These are phyloP conservation scores for Candida multigemmis DNA, from an alignment of 805 yeast genomes.

Conservation along the genomic window DNA sequence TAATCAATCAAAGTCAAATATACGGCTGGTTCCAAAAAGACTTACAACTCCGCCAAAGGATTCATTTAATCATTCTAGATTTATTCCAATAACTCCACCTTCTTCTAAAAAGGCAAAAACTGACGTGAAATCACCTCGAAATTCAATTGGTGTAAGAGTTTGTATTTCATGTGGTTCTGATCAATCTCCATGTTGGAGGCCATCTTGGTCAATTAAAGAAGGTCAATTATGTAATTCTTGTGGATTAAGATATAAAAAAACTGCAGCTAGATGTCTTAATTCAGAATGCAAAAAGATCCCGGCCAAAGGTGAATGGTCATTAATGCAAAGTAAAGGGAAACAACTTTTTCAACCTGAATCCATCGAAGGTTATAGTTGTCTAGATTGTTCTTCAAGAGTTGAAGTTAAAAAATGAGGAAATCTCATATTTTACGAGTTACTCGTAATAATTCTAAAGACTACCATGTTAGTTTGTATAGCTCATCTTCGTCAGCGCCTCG, in stretches of 20 bases:
- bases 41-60: slow-evolving; percentile 9
- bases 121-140: slow-evolving; percentile 24
- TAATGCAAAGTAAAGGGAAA: slow-evolving; percentile 69
- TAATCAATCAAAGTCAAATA: slow-evolving; percentile 1
- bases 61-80: slow-evolving; percentile 8
- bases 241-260: slow-evolving; percentile 89
- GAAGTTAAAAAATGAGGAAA: slow-evolving; percentile 26
- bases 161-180: slow-evolving; percentile 89
- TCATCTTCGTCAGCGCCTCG: too few relatives aligned
- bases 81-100: slow-evolving; percentile 35
- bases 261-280: slow-evolving; percentile 83
- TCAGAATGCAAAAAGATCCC: slow-evolving; percentile 77
- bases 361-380: slow-evolving; percentile 27
- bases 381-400: slow-evolving; percentile 34
- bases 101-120: slow-evolving; percentile 21
- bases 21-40: slow-evolving; percentile 4
- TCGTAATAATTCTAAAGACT: too few relatives aligned
- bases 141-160: slow-evolving; percentile 33
- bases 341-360: slow-evolving; percentile 26
- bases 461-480: too few relatives aligned
- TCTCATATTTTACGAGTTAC: not conserved
- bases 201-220: slow-evolving; percentile 83
- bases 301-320: slow-evolving; percentile 90
- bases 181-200: slow-evolving; percentile 97
- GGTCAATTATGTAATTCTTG: slow-evolving; percentile 98